phyloP scores from a whole-genome alignment of 2,329 filamentous ascomycete genomes.

The Fusarium sublunatum region DNA sequence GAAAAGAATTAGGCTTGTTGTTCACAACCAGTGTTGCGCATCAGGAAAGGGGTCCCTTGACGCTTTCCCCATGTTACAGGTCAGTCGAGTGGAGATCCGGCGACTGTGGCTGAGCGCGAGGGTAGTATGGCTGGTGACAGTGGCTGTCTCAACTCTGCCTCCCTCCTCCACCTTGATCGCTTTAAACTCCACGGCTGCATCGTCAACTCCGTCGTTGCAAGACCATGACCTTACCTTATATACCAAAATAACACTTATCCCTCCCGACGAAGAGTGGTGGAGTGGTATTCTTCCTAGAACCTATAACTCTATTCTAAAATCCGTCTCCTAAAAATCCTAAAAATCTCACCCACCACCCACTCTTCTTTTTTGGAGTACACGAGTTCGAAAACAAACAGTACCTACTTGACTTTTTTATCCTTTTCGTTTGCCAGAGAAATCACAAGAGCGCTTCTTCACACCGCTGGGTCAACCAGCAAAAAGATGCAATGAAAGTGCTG shows the following conservation, averaged over 20 bases:
- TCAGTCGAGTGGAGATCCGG: slow-evolving; percentile 27
- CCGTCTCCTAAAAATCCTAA: not conserved
- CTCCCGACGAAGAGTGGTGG: not conserved
- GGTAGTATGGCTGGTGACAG: slow-evolving; percentile 29
- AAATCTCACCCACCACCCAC: not conserved
- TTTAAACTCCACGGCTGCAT: not conserved
- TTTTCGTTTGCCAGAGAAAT: not conserved
- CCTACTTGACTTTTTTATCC: not conserved
- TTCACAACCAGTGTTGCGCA: slow-evolving; percentile 19
- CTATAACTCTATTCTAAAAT: not conserved
- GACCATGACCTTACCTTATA: not conserved
- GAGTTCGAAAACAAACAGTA: not conserved
- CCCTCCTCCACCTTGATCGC: not conserved
- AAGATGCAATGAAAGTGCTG: slow-evolving; percentile 39
- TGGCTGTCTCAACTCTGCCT: not conserved
- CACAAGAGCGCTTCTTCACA: slow-evolving; percentile 35
- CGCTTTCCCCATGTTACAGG: slow-evolving; percentile 28
- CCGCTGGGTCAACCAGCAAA: slow-evolving; percentile 37
- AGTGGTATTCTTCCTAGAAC: not conserved
- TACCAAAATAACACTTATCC: not conserved
- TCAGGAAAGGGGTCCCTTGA: slow-evolving; percentile 35
- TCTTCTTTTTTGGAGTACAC: not conserved
- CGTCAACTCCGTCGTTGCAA: not conserved
- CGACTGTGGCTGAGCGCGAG: slow-evolving; percentile 35
- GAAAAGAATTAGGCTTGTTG: slow-evolving; percentile 21